Percentiles rank a stretch among this genome's conserved stretches.
Conservation (phyloP, 1,139 yeast genomes). For the Geotrichum phurueaensis region DNA sequence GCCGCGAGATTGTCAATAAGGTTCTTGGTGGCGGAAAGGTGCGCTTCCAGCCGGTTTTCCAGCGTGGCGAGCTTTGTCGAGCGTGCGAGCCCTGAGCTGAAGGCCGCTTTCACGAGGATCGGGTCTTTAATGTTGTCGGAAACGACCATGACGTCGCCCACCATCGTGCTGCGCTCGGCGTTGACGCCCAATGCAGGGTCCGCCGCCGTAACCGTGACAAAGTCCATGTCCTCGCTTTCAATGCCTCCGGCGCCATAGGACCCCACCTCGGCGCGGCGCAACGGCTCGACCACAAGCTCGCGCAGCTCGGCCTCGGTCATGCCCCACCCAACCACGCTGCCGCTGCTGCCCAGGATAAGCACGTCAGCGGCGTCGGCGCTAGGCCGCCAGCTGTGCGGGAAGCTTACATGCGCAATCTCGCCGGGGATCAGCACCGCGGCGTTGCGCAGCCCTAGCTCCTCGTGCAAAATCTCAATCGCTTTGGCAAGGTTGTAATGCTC, state of each 20-base stretch:
- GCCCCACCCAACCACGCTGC: slow-evolving; percentile 81
- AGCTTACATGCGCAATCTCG: slow-evolving; percentile 52
- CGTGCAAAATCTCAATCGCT: slow-evolving; percentile 37
- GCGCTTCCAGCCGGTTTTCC: slow-evolving; percentile 65
- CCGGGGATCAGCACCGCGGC: slow-evolving; percentile 54
- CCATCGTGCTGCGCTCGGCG: slow-evolving; percentile 38
- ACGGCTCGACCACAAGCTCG: slow-evolving; percentile 42
- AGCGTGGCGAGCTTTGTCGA: slow-evolving; percentile 78
- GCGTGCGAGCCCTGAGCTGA: slow-evolving; percentile 79
- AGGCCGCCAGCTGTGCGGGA: slow-evolving; percentile 37
- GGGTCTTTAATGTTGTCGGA: slow-evolving; percentile 48
- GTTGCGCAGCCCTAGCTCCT: slow-evolving; percentile 35
- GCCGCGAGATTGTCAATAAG: slow-evolving; percentile 61
- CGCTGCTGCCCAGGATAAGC: slow-evolving; percentile 55
- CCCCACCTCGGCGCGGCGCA: slow-evolving; percentile 45
- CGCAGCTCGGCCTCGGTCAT: slow-evolving; percentile 46
- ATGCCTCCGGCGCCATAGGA: slow-evolving; percentile 42
- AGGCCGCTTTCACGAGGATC: slow-evolving; percentile 75
- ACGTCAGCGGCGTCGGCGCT: slow-evolving; percentile 40
- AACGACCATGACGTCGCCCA: slow-evolving; percentile 65
- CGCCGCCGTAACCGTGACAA: slow-evolving; percentile 45
- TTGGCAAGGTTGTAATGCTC: slow-evolving; percentile 56
- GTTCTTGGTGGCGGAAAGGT: slow-evolving; percentile 53
- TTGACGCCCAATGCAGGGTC: slow-evolving; percentile 11
- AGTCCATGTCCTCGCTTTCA: slow-evolving; percentile 88